Base-by-base conservation (phyloP, 169 alveolate genomes). In the Hepatocystis sp. region DNA sequence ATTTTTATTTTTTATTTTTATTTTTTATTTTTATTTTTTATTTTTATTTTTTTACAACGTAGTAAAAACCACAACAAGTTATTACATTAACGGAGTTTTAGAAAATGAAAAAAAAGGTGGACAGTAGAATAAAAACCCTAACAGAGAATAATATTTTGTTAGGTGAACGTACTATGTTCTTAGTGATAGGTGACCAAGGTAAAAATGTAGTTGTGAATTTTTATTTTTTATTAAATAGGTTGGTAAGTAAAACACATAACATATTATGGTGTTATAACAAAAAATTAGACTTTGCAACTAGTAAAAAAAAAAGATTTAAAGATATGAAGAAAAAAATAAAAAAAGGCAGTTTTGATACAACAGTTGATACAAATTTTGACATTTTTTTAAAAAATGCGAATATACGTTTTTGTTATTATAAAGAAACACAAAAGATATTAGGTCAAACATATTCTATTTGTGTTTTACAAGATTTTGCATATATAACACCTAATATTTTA, bases 181-280 rank as follows among this genome's bases (percentile, higher is more conserved):
- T 98, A 23, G 95, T 98, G 25, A 96, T 98, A 19, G 99, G 99
- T 0, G 99, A 98, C 90, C 91, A 98, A 67, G 98, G 99, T 23
- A 91, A 98, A 55, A 97, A 98, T 65, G 98, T 97, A 85, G 98
- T 98, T 66, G 95, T 97, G 67, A 96, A 96, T 67, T 81, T 96
- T 39, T 95, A 94, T 71, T 95, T 95, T 81, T 53, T 97, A 36
- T 92, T 93, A 39, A 91, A 89, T 52, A 56, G 93, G 25, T 56
- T 92, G 25, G 40, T 86, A 1, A 85, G 91, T 11, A 93, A 90
- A 36, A 95, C 97, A 84, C 98, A 98, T 61, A 90, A 95, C 32
- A 97, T 97, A 28, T 94, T 97, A 17, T 98, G 99, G 99, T 99
- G 99, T 92, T 99, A 99, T 91, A 98, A 98, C 92, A 97, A 98